Evolutionary conservation across 352 stramenopile species (phyloP).

Genomic region (Phytophthora chlamydospora): DNA sequence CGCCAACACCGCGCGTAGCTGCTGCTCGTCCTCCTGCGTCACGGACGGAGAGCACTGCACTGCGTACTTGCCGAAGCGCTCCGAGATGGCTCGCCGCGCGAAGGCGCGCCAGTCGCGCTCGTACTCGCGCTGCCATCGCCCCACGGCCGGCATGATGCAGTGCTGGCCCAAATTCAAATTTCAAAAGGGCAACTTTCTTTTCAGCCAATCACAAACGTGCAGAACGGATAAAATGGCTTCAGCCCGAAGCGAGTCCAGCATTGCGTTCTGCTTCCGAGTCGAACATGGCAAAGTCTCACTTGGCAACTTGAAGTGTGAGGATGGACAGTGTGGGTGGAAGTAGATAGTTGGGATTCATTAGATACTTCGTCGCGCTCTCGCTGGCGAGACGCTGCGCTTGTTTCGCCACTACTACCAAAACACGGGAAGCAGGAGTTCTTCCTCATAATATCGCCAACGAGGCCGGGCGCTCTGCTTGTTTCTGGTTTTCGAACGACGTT

Average conservation of each 20-base stretch:
- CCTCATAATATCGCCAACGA: conserved; percentile 31
- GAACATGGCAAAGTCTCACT: neutral
- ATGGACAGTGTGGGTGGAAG: conserved; percentile 15
- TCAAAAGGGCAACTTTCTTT: conserved; percentile 18
- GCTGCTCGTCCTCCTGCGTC: conserved; percentile 40
- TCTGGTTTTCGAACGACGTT: conserved; percentile 19
- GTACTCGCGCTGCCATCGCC: conserved; percentile 67
- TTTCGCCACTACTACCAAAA: conserved; percentile 29
- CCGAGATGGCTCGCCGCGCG: conserved; percentile 39
- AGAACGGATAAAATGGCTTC: neutral
- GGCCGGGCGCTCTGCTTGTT: conserved; percentile 15
- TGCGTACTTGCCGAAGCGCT: conserved; percentile 41
- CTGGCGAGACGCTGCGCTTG: conserved; percentile 20
- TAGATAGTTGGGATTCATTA: conserved; percentile 29
- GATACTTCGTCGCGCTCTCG: conserved; percentile 28
- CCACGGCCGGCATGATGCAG: conserved; percentile 8
- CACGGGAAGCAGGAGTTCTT: conserved; percentile 14
- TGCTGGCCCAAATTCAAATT: conserved; percentile 25
- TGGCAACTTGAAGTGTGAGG: too few relatives aligned
- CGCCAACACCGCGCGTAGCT: conserved; percentile 48
- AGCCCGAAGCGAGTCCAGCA: neutral
- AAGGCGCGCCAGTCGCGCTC: conserved; percentile 65
- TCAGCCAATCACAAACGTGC: conserved; percentile 15
- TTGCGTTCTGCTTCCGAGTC: neutral
- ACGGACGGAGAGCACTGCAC: conserved; percentile 31